Conservation (phyloP, 2,329 filamentous ascomycete genomes). For the Aschersonia sp. region DNA sequence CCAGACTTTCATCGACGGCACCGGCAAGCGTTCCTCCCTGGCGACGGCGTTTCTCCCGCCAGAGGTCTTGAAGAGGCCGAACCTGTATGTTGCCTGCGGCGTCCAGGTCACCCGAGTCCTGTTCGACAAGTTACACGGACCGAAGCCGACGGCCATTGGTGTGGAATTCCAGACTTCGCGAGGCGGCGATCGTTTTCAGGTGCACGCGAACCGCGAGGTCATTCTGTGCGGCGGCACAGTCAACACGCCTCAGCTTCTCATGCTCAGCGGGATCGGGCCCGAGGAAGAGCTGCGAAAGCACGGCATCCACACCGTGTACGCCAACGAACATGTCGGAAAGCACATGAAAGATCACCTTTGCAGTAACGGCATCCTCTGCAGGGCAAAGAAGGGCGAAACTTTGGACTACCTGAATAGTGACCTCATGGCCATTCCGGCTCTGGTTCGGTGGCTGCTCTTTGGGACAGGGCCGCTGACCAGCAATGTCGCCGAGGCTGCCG, state of each 20-base stretch:
- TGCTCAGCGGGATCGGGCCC: slow-evolving; percentile 4
- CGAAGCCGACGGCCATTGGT: slow-evolving; percentile 5
- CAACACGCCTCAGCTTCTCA: slow-evolving; percentile 3
- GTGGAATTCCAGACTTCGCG: slow-evolving; percentile 6
- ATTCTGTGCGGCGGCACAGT: slow-evolving; percentile 3
- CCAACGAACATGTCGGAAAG: slow-evolving; percentile 47
- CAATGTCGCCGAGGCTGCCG: slow-evolving; percentile 7
- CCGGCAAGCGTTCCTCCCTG: slow-evolving; percentile 7
- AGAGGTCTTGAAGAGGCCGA: slow-evolving; percentile 6
- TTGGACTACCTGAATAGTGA: slow-evolving; percentile 6
- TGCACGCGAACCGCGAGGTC: slow-evolving; percentile 14
- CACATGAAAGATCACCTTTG: slow-evolving; percentile 23
- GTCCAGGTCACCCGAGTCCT: slow-evolving; percentile 7
- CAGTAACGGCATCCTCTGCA: slow-evolving; percentile 5
- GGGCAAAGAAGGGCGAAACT: slow-evolving; percentile 5
- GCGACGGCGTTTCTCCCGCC: slow-evolving; percentile 7
- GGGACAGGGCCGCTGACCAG: slow-evolving; percentile 7
- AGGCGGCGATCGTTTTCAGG: slow-evolving; percentile 6
- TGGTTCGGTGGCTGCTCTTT: slow-evolving; percentile 6
- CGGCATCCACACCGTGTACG: slow-evolving; percentile 22
- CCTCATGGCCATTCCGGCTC: slow-evolving; percentile 6
- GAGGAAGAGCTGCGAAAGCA: slow-evolving; percentile 2
- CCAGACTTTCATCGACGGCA: slow-evolving; percentile 8
- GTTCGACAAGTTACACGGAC: slow-evolving; percentile 4
- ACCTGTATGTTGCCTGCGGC: slow-evolving; percentile 7